These are phyloP conservation scores for Linnemannia hyalina DNA, from an alignment of 192 early-diverging fungal species.

Conservation along the genomic window DNA sequence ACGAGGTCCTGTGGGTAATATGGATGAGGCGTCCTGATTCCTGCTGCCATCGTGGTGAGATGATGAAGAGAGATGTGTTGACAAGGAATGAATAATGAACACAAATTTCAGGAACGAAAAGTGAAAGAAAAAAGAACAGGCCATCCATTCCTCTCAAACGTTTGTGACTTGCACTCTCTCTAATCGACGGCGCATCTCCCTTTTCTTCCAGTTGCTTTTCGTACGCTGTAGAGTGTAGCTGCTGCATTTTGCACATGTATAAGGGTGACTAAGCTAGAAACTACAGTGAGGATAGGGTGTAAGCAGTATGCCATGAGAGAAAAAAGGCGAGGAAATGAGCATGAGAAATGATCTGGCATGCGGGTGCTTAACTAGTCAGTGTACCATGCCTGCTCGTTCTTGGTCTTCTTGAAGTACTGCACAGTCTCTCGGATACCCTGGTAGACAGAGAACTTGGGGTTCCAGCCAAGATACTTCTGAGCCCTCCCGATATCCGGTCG, in stretches of 20 bases:
- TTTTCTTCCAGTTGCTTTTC: background rate
- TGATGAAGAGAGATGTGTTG: background rate
- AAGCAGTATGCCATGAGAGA: background rate
- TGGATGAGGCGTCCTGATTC: slow-evolving; percentile 22
- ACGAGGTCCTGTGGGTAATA: slow-evolving; percentile 29
- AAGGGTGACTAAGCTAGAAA: background rate
- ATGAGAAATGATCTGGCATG: background rate
- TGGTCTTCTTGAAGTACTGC: slow-evolving; percentile 73
- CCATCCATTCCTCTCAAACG: background rate
- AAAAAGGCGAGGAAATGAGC: background rate
- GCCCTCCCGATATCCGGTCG: slow-evolving; percentile 83
- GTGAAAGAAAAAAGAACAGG: background rate
- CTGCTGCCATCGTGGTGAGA: background rate
- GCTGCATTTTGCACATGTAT: background rate
- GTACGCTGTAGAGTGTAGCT: background rate
- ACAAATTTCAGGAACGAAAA: slow-evolving; percentile 3
- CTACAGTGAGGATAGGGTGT: background rate
- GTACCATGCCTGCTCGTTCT: slow-evolving; percentile 32
- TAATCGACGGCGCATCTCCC: background rate
- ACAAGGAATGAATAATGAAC: background rate
- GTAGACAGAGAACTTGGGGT: slow-evolving; percentile 77
- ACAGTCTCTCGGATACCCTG: slow-evolving; percentile 88
- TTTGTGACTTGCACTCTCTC: background rate
- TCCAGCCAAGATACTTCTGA: slow-evolving; percentile 74
- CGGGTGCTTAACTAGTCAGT: background rate